These are phyloP conservation scores for Cryphonectria radicalis DNA, from an alignment of 2,329 filamentous ascomycete species.

Conservation along the genomic window DNA sequence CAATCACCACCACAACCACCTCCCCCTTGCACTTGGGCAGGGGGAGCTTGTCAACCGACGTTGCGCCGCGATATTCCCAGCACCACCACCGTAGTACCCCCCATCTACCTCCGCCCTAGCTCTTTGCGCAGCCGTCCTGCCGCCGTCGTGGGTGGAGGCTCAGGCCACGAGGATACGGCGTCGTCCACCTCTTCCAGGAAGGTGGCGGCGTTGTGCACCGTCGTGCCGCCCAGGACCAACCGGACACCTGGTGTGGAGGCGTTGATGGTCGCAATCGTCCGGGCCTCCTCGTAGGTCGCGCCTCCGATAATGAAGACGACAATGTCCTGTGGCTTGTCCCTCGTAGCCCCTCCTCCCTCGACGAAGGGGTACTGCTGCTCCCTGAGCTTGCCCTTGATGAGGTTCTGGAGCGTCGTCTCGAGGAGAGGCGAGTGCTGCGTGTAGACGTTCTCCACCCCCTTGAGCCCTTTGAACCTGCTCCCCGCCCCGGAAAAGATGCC, in stretches of 20 bases:
- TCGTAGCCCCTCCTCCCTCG: constrained; percentile 82
- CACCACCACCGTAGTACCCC: not conserved
- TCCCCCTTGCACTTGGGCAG: not conserved
- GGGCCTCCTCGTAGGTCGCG: constrained; percentile 94
- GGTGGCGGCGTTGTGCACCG: constrained; percentile 82
- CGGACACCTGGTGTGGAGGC: constrained; percentile 86
- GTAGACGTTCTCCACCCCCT: constrained; percentile 98
- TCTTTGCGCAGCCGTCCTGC: constrained; percentile 40
- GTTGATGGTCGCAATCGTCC: constrained; percentile 94
- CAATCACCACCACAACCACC: not conserved
- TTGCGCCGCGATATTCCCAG: constrained; percentile 15
- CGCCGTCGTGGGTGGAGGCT: constrained; percentile 50
- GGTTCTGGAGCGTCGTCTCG: constrained; percentile 84
- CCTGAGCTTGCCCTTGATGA: constrained; percentile 88
- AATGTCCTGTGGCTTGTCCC: constrained; percentile 96
- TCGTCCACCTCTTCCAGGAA: constrained; percentile 94
- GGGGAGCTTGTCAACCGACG: not conserved
- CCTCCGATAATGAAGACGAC: constrained; percentile 94
- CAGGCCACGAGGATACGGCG: constrained; percentile 84
- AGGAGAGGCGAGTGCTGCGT: constrained; percentile 93
- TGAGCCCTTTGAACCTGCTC: constrained; percentile 89
- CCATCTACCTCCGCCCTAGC: constrained; percentile 32
- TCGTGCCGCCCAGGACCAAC: constrained; percentile 87
- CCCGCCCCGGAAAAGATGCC: constrained; percentile 90
- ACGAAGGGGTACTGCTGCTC: constrained; percentile 93